Percentiles rank a stretch among this genome's conserved stretches.
phyloP scores from a whole-genome alignment of 2,329 filamentous ascomycete species.

The Cordyceps sp. region DNA sequence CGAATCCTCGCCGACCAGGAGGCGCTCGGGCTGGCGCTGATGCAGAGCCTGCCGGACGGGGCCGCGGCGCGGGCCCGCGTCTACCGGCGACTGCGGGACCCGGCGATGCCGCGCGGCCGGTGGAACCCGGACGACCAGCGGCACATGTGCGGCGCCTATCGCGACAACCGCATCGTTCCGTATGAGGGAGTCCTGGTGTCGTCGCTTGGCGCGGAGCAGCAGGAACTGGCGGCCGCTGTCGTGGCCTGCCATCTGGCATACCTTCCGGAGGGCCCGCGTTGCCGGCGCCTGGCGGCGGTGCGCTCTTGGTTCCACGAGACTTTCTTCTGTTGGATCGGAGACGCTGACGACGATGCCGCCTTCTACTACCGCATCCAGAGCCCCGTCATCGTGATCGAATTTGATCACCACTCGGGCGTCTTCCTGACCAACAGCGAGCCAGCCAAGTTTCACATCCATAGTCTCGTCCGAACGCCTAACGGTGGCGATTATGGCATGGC shows the following conservation, averaged over 20 bases:
- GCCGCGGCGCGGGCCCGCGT: slow-evolving; percentile 34
- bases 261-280: slow-evolving; percentile 21
- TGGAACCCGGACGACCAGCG: slow-evolving; percentile 75
- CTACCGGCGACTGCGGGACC: slow-evolving; percentile 44
- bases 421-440: slow-evolving; percentile 59
- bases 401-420: slow-evolving; percentile 67
- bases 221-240: slow-evolving; percentile 15
- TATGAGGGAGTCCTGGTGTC: slow-evolving; percentile 50
- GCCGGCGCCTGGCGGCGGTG: slow-evolving; percentile 36
- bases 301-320: slow-evolving; percentile 47
- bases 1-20: slow-evolving; percentile 51
- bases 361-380: slow-evolving; percentile 70
- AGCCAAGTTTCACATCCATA: slow-evolving; percentile 67
- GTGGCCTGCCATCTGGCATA: not conserved
- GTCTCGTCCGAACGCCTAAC: slow-evolving; percentile 55
- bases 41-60: slow-evolving; percentile 40
- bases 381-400: slow-evolving; percentile 58
- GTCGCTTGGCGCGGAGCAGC: slow-evolving; percentile 28
- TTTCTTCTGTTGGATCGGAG: slow-evolving; percentile 68
- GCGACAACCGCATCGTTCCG: slow-evolving; percentile 62
- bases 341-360: slow-evolving; percentile 45
- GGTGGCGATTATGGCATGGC: slow-evolving; percentile 58
- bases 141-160: slow-evolving; percentile 61
- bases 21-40: slow-evolving; percentile 44
- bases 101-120: slow-evolving; percentile 46